These are phyloP conservation scores for Geotrichum carabidarum DNA, from an alignment of 1,139 yeast species.

Conservation along the genomic window DNA sequence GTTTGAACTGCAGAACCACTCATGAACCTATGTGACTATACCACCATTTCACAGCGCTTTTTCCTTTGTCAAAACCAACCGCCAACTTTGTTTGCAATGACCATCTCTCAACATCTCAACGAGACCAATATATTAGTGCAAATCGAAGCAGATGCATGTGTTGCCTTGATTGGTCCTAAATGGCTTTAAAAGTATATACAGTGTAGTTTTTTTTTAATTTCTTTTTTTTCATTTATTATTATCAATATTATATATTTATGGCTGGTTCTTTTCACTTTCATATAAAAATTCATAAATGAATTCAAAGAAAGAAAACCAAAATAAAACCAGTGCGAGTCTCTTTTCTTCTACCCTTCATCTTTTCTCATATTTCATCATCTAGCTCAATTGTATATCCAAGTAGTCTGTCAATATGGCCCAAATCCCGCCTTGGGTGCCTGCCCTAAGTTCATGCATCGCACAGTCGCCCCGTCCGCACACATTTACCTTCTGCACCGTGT, in stretches of 20 bases:
- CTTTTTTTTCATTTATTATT: no score
- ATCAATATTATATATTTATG: no score
- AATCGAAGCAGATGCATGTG: not conserved
- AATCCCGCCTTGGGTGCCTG: constrained; percentile 33
- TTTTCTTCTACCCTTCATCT: not conserved
- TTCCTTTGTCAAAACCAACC: no score
- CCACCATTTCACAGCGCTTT: no score
- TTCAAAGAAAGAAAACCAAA: not conserved
- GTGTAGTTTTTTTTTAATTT: no score
- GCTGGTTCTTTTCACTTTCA: no score
- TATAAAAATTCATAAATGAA: no score
- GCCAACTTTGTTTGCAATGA: no score
- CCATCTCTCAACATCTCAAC: no score
- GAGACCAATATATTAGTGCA: no score
- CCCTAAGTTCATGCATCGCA: constrained; percentile 25
- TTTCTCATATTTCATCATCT: not conserved
- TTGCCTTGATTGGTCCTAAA: constrained; percentile 6
- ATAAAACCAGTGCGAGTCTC: not conserved
- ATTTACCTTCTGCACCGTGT: constrained; percentile 68
- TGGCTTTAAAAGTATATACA: not conserved
- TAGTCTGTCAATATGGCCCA: constrained; percentile 22
- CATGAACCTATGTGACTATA: no score
- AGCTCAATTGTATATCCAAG: not conserved
- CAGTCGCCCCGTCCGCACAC: constrained; percentile 33
- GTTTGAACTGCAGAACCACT: no score